Base-by-base conservation (phyloP, 1,139 yeast species). In the Saccharomyces hybrid region DNA sequence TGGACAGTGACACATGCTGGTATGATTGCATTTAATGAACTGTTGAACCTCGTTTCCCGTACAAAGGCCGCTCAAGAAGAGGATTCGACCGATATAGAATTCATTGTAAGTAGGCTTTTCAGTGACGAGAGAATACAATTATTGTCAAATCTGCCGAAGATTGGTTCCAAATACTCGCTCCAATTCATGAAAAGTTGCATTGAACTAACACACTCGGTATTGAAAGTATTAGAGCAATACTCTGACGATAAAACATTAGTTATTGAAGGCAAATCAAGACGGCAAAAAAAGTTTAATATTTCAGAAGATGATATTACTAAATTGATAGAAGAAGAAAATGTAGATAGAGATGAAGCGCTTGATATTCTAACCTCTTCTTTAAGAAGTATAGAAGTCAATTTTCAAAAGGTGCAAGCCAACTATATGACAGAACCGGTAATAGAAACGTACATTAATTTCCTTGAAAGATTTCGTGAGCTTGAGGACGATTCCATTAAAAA, bases 1-100 rank as follows among this genome's bases (percentile, higher is more conserved):
- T 81, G 84, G 81, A 75, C 78, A 52, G 76, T 84, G 0, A 76
- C 85, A 2, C 91, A 87, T 61, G 88, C 90, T 0, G 81, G 85
- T 1, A 79, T 88, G 80, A 74, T 82, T 46, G 81, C 90, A 56
- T 82, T 88, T 64, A 78, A 79, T 46, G 88, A 88, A 59, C 71
- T 90, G 46, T 69, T 93, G 5, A 67, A 76, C 14, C 76, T 85
- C 1, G 75, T 88, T 1, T 73, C 76, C 46, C 72, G 77, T 1
- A 76, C 85, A 70, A 78, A 80, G 47, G 63, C 42, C 3, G 25
- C 29, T 69, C 11, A 20, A 7, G 63, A 71, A 0, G 57, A 62
- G 2, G 58, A 65, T 20, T 72, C 72, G 5, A 77, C 75, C n/a
- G 76, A 75, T 62, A 68, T 70, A 38, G 79, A 79, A 5, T 78